Conservation (phyloP, 805 yeast genomes). For the Lachancea meyersii region DNA sequence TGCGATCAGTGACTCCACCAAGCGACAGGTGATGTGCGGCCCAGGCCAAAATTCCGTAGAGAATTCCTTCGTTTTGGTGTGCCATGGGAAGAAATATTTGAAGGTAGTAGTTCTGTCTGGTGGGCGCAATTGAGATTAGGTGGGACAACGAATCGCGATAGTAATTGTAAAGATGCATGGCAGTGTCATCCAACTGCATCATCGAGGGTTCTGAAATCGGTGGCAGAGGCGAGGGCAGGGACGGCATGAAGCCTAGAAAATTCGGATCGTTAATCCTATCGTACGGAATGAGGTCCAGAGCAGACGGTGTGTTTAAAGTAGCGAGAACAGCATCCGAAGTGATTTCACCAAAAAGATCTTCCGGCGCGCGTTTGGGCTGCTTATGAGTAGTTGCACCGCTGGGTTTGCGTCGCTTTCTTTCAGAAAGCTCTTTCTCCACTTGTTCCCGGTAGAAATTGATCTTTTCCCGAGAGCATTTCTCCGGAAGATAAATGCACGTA, state of each 20-base stretch:
- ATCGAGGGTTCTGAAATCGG: conserved; percentile 21
- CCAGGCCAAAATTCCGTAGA: conserved; percentile 55
- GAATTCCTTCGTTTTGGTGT: conserved; percentile 40
- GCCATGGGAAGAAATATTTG: conserved; percentile 52
- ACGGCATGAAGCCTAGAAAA: background rate
- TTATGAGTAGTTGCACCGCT: background rate
- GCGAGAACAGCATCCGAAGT: background rate
- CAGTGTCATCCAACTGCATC: conserved; percentile 38
- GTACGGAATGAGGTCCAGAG: background rate
- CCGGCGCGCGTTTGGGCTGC: background rate
- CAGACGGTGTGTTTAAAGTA: background rate
- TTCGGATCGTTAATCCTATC: background rate
- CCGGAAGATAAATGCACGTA: conserved; percentile 64
- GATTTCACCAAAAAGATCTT: background rate
- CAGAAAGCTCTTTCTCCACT: conserved; percentile 21
- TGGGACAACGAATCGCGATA: conserved; percentile 44
- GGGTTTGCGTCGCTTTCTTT: conserved; percentile 11
- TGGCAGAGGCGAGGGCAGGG: conserved; percentile 10
- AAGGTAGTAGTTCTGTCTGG: conserved; percentile 45
- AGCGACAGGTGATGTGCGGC: conserved; percentile 34
- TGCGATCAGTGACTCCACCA: background rate
- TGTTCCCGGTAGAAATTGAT: conserved; percentile 19
- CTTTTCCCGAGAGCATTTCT: conserved; percentile 30
- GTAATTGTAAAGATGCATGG: conserved; percentile 42
- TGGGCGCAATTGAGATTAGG: conserved; percentile 43